These are phyloP conservation scores for Torrubiella hemipterigena DNA, from an alignment of 2,329 filamentous ascomycete species.

Conservation along the genomic window DNA sequence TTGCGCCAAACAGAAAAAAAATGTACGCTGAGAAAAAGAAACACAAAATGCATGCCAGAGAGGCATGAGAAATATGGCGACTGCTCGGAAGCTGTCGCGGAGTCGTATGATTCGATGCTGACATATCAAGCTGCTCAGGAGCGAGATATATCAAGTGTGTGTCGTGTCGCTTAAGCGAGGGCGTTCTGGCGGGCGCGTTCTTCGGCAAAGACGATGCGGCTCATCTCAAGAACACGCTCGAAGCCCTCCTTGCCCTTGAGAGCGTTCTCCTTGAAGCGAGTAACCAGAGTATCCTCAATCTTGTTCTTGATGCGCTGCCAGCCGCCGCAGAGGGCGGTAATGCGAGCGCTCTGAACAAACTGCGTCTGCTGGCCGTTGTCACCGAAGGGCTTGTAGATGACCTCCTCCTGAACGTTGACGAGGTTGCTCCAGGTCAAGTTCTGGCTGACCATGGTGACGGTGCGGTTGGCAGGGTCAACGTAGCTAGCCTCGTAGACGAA, in stretches of 20 bases:
- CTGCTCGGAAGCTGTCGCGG: no score
- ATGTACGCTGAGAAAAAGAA: no score
- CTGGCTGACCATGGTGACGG: conserved; percentile 91
- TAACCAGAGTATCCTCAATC: conserved; percentile 85
- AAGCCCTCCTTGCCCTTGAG: conserved; percentile 86
- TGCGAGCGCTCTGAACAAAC: conserved; percentile 82
- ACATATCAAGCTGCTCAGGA: no score
- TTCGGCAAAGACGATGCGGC: conserved; percentile 79
- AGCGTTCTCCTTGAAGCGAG: conserved; percentile 85
- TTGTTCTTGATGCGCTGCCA: conserved; percentile 96
- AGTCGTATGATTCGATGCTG: no score
- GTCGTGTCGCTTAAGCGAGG: no score
- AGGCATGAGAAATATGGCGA: no score
- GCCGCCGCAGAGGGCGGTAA: conserved; percentile 87
- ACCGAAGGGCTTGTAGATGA: conserved; percentile 60
- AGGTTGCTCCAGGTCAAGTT: conserved; percentile 92
- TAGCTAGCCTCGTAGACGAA: conserved; percentile 94
- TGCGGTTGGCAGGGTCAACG: conserved; percentile 71
- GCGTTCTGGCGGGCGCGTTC: conserved; percentile 58
- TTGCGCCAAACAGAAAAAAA: no score
- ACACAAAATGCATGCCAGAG: no score
- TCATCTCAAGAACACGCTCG: conserved; percentile 89
- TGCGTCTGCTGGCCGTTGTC: conserved; percentile 56
- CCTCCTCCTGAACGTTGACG: conserved; percentile 84
- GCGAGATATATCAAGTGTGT: no score